phyloP scores from a whole-genome alignment of 805 yeast genomes.

The Brettanomyces bruxellensis region DNA sequence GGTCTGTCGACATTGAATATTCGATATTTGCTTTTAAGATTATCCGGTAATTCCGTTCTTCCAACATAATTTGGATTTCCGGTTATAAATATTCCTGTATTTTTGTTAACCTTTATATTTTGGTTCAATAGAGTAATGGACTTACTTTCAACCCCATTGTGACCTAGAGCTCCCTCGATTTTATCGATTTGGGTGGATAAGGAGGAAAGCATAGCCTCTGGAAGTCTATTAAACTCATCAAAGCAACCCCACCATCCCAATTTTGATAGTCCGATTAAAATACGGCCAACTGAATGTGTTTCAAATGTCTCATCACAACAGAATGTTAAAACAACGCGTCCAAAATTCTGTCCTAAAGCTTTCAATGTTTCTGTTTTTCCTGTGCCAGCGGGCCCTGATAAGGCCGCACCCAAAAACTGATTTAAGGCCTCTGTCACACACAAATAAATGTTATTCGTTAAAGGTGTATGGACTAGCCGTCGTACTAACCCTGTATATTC shows the following conservation, averaged over 20 bases:
- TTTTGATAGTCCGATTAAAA: slow-evolving; percentile 68
- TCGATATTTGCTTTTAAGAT: slow-evolving; percentile 69
- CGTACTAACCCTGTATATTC: slow-evolving; percentile 76
- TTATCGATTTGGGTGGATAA: slow-evolving; percentile 71
- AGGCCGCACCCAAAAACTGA: slow-evolving; percentile 77
- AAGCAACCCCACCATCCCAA: slow-evolving; percentile 95
- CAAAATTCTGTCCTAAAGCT: slow-evolving; percentile 71
- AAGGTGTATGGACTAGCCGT: slow-evolving; percentile 67
- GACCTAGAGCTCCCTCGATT: slow-evolving; percentile 48
- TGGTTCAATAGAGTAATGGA: slow-evolving; percentile 37
- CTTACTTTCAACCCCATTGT: slow-evolving; percentile 1
- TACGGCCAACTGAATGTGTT: slow-evolving; percentile 65
- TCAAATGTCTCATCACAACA: slow-evolving; percentile 90
- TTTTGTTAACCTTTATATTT: slow-evolving; percentile 28
- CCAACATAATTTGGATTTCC: slow-evolving; percentile 90
- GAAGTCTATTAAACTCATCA: slow-evolving; percentile 86
- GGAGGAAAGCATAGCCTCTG: slow-evolving; percentile 65
- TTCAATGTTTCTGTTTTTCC: slow-evolving; percentile 92
- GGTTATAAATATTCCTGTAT: slow-evolving; percentile 75
- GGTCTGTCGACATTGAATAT: slow-evolving; percentile 68
- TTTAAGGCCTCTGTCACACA: slow-evolving; percentile 68
- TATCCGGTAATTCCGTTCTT: slow-evolving; percentile 75
- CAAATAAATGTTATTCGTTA: slow-evolving; percentile 53
- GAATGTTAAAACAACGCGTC: slow-evolving; percentile 76
- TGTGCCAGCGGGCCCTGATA: slow-evolving; percentile 96